Evolutionary conservation across 257 asterid genomes (phyloP).

Genomic region (Buddleja alternifolia): DNA sequence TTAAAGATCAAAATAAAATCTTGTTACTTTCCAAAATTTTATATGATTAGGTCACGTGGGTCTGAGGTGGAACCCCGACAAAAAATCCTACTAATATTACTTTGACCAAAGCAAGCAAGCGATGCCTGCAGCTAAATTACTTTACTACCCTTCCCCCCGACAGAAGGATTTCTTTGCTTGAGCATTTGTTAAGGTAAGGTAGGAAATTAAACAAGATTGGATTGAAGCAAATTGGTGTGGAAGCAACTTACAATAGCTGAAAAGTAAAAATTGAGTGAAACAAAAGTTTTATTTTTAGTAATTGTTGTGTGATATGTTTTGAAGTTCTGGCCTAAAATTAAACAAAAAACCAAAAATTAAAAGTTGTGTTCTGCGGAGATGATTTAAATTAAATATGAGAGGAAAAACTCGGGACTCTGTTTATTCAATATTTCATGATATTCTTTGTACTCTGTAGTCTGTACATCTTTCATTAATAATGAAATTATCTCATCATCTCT

Average conservation of each 20-base stretch:
- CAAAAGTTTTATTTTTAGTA: background rate
- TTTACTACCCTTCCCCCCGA: slow-evolving; percentile 17
- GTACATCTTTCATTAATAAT: too few relatives aligned
- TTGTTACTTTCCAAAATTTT: background rate
- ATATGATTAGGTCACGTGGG: slow-evolving; percentile 31
- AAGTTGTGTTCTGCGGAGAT: too few relatives aligned
- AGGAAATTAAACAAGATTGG: background rate
- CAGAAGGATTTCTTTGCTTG: too few relatives aligned
- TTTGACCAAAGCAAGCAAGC: background rate
- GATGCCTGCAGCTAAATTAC: too few relatives aligned
- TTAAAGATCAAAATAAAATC: background rate
- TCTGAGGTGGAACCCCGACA: slow-evolving; percentile 27
- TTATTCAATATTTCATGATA: too few relatives aligned
- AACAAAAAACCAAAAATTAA: too few relatives aligned
- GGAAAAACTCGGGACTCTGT: too few relatives aligned
- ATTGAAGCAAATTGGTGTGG: background rate
- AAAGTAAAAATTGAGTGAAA: slow-evolving; percentile 10
- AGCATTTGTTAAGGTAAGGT: slow-evolving; percentile 19
- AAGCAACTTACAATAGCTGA: slow-evolving; percentile 23
- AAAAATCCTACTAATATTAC: background rate
- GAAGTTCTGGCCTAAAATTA: too few relatives aligned
- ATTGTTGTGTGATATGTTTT: too few relatives aligned
- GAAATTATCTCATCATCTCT: too few relatives aligned
- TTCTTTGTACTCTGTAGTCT: too few relatives aligned
- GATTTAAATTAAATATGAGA: too few relatives aligned